Base-by-base conservation (phyloP, 2,329 filamentous ascomycete genomes). In the Aspergillus glaucus region DNA sequence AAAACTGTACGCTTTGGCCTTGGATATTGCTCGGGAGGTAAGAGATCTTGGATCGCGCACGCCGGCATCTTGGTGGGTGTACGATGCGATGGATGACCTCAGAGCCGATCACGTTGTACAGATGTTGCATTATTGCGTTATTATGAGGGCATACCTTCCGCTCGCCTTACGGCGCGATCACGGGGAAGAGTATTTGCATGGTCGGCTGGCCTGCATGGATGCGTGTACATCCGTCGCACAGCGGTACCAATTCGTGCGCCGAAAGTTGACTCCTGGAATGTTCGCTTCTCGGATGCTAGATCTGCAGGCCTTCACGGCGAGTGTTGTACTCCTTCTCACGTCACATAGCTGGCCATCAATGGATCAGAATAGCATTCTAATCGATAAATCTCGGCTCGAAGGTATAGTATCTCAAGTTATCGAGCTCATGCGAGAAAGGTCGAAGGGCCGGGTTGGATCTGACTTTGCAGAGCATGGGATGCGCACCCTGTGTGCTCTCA, bases 141-240 rank as follows among this genome's bases (percentile, higher is more conserved):
- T 50, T 6, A 55, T 57, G 55, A 50, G 52, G 36, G 47, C 45
- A 2, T 47, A 57, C 28, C 34, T 56, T 7, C 55, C 55, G 3
- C 28, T 54, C 8, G 48, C 51, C 6, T 43, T 57, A 10, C 46
- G 47, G 14, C 55, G 48, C 37, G 50, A 48, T 14, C 26, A 26
- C 6, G 49, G 50, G 1, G 48, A 52, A 17, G 53, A 51, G 21
- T 46, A 51, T 37, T 9, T 54, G 4, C 51, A 55, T 40, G 52
- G 50, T n/a, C 51, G 50, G 1, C 34, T 54, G 24, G 49, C 53
- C 10, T 57, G 55, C 34, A 57, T 54, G 28, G 48, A 54, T 15
- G 53, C 53, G 3, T 57, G 55, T 36, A 48, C 48, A 24, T 49
- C 51, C 1, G 49, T 55, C 17, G 50, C 47, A 10, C 43, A 45